phyloP scores from a whole-genome alignment of 345 rosid species.

The Lepidium sativum region DNA sequence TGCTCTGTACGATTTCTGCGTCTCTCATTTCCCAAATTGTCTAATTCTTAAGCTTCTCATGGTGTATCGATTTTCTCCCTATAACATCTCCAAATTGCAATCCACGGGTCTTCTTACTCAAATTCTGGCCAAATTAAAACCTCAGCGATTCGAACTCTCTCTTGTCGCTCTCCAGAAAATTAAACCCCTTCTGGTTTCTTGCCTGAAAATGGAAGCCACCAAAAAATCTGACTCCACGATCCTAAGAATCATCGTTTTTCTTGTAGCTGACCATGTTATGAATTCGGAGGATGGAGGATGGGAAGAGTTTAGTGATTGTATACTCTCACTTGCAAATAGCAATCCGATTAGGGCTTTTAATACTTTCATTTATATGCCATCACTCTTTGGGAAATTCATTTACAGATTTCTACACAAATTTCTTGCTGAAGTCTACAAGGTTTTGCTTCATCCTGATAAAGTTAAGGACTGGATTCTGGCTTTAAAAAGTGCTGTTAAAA shows the following conservation, averaged over 20 bases:
- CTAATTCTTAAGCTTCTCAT: neutral
- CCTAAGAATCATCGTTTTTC: neutral
- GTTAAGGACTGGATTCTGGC: neutral
- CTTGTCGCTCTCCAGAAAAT: neutral
- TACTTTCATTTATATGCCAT: neutral
- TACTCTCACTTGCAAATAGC: neutral
- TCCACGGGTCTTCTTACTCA: neutral
- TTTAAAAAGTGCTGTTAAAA: neutral
- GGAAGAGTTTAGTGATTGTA: slow-evolving; percentile 16
- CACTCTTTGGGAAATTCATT: neutral
- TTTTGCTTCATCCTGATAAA: neutral
- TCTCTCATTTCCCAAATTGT: neutral
- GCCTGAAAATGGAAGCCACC: neutral
- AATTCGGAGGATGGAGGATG: neutral
- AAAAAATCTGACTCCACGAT: neutral
- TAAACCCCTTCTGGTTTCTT: neutral
- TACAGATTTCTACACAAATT: neutral
- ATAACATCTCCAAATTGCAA: neutral
- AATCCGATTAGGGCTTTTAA: neutral
- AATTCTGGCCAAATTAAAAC: neutral
- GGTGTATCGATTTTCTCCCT: neutral
- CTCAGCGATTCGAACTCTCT: neutral
- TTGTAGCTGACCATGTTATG: neutral
- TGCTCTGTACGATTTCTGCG: neutral
- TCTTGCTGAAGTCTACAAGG: neutral